A percentile compares a stretch with the other conserved stretches of the same genome.
Evolutionary conservation across 2,329 filamentous ascomycete genomes (phyloP).

Genomic region (Colletotrichum cereale): DNA sequence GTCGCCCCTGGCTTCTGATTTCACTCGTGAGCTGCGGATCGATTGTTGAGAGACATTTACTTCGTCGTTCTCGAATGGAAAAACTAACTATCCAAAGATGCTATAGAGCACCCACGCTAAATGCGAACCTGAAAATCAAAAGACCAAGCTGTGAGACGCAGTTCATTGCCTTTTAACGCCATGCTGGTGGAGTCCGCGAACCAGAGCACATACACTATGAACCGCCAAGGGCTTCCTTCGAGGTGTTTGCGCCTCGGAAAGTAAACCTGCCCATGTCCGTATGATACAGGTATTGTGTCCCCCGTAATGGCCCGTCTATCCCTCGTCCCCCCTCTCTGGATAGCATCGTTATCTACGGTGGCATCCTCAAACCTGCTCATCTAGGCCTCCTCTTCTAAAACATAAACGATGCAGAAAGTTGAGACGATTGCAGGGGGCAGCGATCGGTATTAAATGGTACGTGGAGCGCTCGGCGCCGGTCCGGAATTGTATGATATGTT

Average conservation of each 20-base stretch:
- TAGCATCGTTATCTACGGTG: background rate
- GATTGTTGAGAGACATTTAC: background rate
- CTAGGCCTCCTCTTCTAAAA: slow-evolving; percentile 9
- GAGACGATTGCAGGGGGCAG: background rate
- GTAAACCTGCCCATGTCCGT: background rate
- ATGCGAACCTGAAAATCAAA: slow-evolving; percentile 15
- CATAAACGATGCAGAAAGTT: background rate
- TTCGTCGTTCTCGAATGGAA: background rate
- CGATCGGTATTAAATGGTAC: slow-evolving; percentile 35
- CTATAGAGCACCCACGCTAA: background rate
- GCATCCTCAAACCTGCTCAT: background rate
- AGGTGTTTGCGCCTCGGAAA: background rate
- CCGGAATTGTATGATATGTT: slow-evolving; percentile 39
- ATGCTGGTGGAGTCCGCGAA: slow-evolving; percentile 24
- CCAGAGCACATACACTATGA: slow-evolving; percentile 9
- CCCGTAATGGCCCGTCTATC: slow-evolving; percentile 9
- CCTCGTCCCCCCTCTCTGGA: background rate
- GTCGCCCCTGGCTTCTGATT: background rate
- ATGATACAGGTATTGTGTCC: slow-evolving; percentile 9
- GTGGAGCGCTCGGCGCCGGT: slow-evolving; percentile 42
- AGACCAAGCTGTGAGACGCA: slow-evolving; percentile 19
- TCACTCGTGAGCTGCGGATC: background rate
- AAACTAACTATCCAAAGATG: slow-evolving; percentile 19
- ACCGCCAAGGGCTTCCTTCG: background rate
- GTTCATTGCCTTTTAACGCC: slow-evolving; percentile 33